phyloP scores from a whole-genome alignment of 2,329 filamentous ascomycete species.

The Sclerotinia trifoliorum region DNA sequence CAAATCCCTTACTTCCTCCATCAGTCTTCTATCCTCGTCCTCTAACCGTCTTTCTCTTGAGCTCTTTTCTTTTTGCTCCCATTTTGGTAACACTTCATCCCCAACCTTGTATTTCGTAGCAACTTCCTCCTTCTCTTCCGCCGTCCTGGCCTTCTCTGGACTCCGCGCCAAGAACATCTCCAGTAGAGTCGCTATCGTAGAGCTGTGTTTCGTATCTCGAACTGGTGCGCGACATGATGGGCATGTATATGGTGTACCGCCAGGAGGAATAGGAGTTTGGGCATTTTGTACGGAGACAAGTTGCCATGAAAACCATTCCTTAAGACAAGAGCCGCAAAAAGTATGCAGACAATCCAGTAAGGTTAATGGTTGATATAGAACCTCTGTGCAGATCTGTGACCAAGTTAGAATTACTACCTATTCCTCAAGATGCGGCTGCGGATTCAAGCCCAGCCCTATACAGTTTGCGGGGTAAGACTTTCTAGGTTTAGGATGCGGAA shows the following conservation, averaged over 20 bases:
- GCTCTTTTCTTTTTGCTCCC: constrained; percentile 52
- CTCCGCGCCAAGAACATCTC: constrained; percentile 84
- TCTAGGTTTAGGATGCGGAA: constrained; percentile 14
- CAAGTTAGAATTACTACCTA: not conserved
- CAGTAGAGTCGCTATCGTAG: constrained; percentile 82
- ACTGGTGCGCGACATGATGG: constrained; percentile 87
- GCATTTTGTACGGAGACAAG: constrained; percentile 33
- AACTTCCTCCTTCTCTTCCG: constrained; percentile 74
- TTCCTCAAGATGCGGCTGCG: not conserved
- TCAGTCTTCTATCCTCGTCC: constrained; percentile 37
- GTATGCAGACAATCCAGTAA: constrained; percentile 93
- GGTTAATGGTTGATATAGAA: constrained; percentile 86
- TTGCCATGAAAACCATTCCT: constrained; percentile 92
- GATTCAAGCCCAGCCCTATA: constrained; percentile 5
- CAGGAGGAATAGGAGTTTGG: constrained; percentile 31
- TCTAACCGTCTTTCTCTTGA: constrained; percentile 55
- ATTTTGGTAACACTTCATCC: constrained; percentile 71
- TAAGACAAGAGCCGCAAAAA: constrained; percentile 91
- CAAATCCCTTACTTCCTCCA: constrained; percentile 36
- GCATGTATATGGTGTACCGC: constrained; percentile 67
- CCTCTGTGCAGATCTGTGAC: constrained; percentile 87
- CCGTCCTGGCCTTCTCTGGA: constrained; percentile 68
- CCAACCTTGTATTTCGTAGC: constrained; percentile 74
- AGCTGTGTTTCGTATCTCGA: constrained; percentile 84
- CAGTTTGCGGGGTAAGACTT: constrained; percentile 4